Base-by-base conservation (phyloP, 306 rosid species). In the Gastrolobium villosum region DNA sequence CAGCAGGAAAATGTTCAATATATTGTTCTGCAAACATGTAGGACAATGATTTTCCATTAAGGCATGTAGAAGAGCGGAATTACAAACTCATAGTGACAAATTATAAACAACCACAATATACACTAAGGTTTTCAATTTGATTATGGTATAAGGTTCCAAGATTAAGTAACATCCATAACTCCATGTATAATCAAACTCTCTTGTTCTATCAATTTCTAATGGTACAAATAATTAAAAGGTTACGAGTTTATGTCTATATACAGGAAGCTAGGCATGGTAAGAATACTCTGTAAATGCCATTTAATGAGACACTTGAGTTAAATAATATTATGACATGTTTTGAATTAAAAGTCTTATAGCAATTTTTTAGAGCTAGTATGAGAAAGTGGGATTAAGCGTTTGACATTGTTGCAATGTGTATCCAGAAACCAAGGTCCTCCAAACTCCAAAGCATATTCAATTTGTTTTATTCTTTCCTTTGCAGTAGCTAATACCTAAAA, bases 1-100 rank as follows among this genome's bases (percentile, higher is more conserved):
- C 99, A 76, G 97, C 99, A 1, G 99, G 99, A 86, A 91, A 93
- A 82, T 31, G 93, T 37, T 89, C 93, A 79, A 95, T 87, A 77
- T 88, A 95, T 85, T 93, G 82, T 69, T 93, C 99, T 95, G 88
- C 64, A 83, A 65, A 55, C 57, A 83, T 10, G 43, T 11, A 60
- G 59, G 52, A 60, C 30, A 53, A 77, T 6, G 5, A 1, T 40
- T 81, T 43, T 49, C 48, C 41, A 55, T 75, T 37, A 53, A 71
- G 62, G 30, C 62, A 52, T 13, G 41, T 3, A 73, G 36, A 74
- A 64, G n/a, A 74, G 52, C 1, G 2, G 11, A 78, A 48, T 56
- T 41, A 49, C 54, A 52, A 64, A 10, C 59, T 40, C 45, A 10
- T 6, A 48, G 20, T 6, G 39, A 70, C 62, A 50, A 46, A 5